Evolutionary conservation across 2,329 filamentous ascomycete genomes (phyloP), one percentile per base, ranked within the genome.

Genomic region (Penicillium sp.): DNA sequence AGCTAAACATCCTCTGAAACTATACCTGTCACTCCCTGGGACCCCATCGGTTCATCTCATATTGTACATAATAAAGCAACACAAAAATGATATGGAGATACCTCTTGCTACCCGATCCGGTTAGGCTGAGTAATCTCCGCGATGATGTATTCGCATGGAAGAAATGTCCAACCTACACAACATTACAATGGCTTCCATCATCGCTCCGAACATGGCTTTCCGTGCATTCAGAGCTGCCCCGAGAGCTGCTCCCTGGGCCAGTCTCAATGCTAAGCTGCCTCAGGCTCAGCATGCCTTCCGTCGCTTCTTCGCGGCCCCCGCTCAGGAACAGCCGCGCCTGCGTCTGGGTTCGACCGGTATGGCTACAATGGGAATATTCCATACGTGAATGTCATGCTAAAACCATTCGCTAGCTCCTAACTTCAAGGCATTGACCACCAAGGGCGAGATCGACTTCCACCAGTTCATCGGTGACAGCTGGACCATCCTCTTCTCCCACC

Each of bases 401-500:
- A 5, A 16, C 5, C 9, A 9, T n/a, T 9, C 13, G 8, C 3
- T 28, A 64, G 82, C 81, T 48, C 82, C 82, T 56, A 81, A 85
- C 71, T 85, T 85, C 74, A 70, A 82, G 61, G 82, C 82, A 47
- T 73, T 82, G 62, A 85, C 82, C 52, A 85, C 82, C 47, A 69
- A 75, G 52, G 82, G 82, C 50, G 74, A 77, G 46, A 84, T 85
- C 60, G 77, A 85, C 69, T 86, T 86, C 74, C 82, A 85, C 70
- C 71, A 84, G 62, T 85, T 81, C 71, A 82, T 85, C 55, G 81
- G 79, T 61, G 74, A 84, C 70, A 80, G 75, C 56, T 85, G 81
- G 81, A 78, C 82, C 49, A 75, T 86, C 52, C 75, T 85, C 53
- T 85, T 85, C 75, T 84, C 81, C 34, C 82, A 85, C 70, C 82